Percentiles rank a stretch among this genome's conserved stretches.
Conservation (phyloP, 2,329 filamentous ascomycete species). For the Rhynchosporium secalis region DNA sequence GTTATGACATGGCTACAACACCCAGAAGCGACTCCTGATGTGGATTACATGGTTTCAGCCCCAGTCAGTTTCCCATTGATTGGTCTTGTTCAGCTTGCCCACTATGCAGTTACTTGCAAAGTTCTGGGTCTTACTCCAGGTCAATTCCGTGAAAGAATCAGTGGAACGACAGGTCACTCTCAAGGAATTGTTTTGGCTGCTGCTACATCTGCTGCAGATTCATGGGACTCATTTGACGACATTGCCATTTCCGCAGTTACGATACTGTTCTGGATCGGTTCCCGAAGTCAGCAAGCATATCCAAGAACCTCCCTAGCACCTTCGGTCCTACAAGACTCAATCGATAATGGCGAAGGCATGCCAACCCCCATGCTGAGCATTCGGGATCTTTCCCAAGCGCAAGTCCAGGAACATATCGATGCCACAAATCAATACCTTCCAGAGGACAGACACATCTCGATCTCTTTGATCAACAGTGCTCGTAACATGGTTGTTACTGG, state of each 20-base stretch:
- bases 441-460: conserved; percentile 86
- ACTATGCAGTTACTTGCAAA: conserved; percentile 93
- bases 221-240: conserved; percentile 89
- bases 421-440: conserved; percentile 96
- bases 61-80: conserved; percentile 96
- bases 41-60: conserved; percentile 90
- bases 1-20: conserved; percentile 91
- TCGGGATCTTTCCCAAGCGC: conserved; percentile 81
- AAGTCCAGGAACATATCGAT: conserved; percentile 95
- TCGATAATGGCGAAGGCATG: conserved; percentile 90
- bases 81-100: conserved; percentile 90
- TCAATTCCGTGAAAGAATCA: conserved; percentile 78
- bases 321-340: conserved; percentile 85
- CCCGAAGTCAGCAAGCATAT: conserved; percentile 95
- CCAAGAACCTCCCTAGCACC: conserved; percentile 92
- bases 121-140: conserved; percentile 87
- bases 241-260: conserved; percentile 79
- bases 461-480: conserved; percentile 95
- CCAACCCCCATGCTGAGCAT: conserved; percentile 98
- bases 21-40: conserved; percentile 85
- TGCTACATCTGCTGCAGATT: conserved; percentile 83
- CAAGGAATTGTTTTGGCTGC: conserved; percentile 95
- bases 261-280: conserved; percentile 97
- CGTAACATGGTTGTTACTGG: conserved; percentile 96
- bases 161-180: conserved; percentile 91